Evolutionary conservation across 2,329 filamentous ascomycete genomes (phyloP).

Genomic region (Mariannaea sp.): DNA sequence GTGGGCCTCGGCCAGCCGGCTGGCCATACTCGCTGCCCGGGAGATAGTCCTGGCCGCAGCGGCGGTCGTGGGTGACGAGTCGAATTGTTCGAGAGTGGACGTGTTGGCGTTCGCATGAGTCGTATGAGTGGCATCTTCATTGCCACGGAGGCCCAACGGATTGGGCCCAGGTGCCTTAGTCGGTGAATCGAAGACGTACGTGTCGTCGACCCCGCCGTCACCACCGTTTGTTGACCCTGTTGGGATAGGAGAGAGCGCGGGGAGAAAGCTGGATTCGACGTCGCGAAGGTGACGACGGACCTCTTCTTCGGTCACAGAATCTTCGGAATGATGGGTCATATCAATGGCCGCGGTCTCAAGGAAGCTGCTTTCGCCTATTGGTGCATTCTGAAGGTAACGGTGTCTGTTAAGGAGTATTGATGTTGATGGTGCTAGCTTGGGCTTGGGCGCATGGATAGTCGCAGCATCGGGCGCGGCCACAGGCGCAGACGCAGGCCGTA

Average conservation of each 20-base stretch:
- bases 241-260: conserved; percentile 61
- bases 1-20: conserved; percentile 34
- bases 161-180: conserved; percentile 41
- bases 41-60: conserved; percentile 59
- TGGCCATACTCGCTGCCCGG: conserved; percentile 54
- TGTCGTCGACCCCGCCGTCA: conserved; percentile 55
- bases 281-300: conserved; percentile 64
- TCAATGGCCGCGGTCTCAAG: conserved; percentile 48
- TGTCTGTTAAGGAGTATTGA: conserved; percentile 13
- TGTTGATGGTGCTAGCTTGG: conserved; percentile 9
- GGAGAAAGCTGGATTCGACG: conserved; percentile 69
- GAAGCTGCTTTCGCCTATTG: conserved; percentile 47
- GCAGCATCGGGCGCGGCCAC: conserved; percentile 10
- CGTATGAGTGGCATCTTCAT: conserved; percentile 37
- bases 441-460: conserved; percentile 4
- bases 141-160: conserved; percentile 24
- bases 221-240: conserved; percentile 46
- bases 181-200: conserved; percentile 60
- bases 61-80: conserved; percentile 61
- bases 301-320: conserved; percentile 58
- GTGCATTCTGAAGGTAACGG: conserved; percentile 18
- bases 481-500: neutral
- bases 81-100: conserved; percentile 57
- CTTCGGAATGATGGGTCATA: conserved; percentile 42
- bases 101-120: conserved; percentile 50